Evolutionary conservation across 352 stramenopile genomes (phyloP), one percentile per base, ranked within the genome.

Genomic region (Phytophthora chlamydospora): DNA sequence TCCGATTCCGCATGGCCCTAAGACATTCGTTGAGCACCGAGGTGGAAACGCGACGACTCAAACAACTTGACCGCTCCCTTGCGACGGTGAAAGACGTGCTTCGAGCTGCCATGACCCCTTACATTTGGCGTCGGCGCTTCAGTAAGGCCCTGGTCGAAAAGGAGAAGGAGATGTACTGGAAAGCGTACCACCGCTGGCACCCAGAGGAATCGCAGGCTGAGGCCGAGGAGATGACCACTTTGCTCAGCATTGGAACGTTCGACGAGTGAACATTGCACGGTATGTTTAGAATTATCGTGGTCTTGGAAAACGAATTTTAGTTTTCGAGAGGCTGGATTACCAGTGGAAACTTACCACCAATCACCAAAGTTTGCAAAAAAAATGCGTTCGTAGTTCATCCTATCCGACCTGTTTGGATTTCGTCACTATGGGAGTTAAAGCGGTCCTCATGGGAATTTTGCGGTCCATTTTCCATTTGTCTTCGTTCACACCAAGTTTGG

Each of bases 101-200:
- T 17, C 33, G 14, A 17, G 24, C 12, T 8, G 21, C 39, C 6
- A 4, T 75, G 9, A 33, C 34, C 27, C 21, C 8, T 1, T 59
- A 27, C 42, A 40, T 68, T 33, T 71, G 61, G 56, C 55, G 56
- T 11, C n/a, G 32, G 19, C 48, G 66, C 10, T 68, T 68, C 39
- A 45, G 17, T 9, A 33, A 46, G 7, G 24, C 27, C 2, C 17
- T 61, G 17, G 0, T 45, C 16, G 13, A 1, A 1, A 44, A 57
- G 33, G 13, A 62, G 35, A 1, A n/a, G 19, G 52, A 70, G n/a
- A 13, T 66, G 12, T 73, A 47, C 52, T 73, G 65, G 65, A 69
- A 47, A 7, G 46, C 65, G 3, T 62, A 73, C 19, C n/a, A 31
- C 12, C 59, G 52, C 17, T 56, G 46, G 45, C 52, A 73, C 44